Base-by-base conservation (phyloP, 2,329 filamentous ascomycete species). In the Colletotrichum karsti region DNA sequence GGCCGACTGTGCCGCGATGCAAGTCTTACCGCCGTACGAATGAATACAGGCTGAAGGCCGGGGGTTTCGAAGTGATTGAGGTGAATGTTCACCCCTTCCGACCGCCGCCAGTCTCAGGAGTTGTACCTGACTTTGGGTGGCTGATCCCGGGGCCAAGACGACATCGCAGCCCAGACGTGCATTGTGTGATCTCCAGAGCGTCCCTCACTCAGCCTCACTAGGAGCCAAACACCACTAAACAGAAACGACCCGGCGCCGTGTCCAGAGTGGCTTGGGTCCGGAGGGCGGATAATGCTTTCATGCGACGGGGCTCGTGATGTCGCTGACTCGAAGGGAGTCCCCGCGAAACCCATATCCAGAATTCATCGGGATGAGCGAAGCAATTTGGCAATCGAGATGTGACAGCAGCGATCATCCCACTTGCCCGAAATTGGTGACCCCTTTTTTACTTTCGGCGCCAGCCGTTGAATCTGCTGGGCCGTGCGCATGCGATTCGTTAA, bases 361-460 rank as follows among this genome's bases (percentile, higher is more conserved):
- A n/a, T 33, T 51, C 18, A 26, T 59, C 46, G 60, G 44, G 33
- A 26, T 59, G 54, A 22, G 53, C 46, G 60, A 54, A 26, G 54
- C 37, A 59, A 50, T 48, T 59, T 53, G 18, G 10, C 6, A 46
- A 20, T 65, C 37, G 18, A 53, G 39, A 48, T 54, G 53, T 53
- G 46, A 67, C 53, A 48, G 30, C 53, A 58, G 18, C 39, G 30
- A 54, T 67, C 30, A 58, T 51, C 60, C 46, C 44, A 39, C 39
- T 20, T 15, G 20, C 20, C 26, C 37, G 39, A 18, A 54, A 51
- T 41, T 58, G 53, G 56, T 44, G 57, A 30, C 37, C 46, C 64
- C 53, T 58, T 58, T 44, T 60, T 55, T 41, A 7, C 44, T 53
- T 54, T 64, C 53, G 51, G 64, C 59, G 51, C 58, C 58, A 63